phyloP scores from a whole-genome alignment of 202 grass and related monocot species.

The Musa balbisiana region DNA sequence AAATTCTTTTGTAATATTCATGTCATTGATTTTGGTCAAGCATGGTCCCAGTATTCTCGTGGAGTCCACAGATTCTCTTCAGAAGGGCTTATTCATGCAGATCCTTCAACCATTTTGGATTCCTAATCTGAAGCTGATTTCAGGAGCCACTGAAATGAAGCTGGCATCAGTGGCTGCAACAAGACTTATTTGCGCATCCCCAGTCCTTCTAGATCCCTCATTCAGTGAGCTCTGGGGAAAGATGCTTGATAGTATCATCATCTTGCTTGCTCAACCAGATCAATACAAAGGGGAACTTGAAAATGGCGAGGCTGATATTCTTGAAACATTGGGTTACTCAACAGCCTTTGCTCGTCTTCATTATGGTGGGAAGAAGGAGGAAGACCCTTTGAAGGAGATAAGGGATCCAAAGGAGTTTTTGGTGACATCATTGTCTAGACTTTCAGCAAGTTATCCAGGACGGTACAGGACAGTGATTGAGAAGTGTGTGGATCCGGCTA shows the following conservation, averaged over 20 bases:
- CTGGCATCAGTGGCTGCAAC: constrained; percentile 76
- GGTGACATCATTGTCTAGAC: constrained; percentile 58
- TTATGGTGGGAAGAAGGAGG: constrained; percentile 81
- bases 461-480: constrained; percentile 72
- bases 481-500: constrained; percentile 60
- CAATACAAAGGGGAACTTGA: constrained; percentile 49
- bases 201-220: constrained; percentile 52
- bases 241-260: constrained; percentile 64
- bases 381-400: constrained; percentile 87
- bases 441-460: constrained; percentile 64
- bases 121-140: constrained; percentile 75
- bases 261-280: constrained; percentile 59
- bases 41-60: constrained; percentile 65
- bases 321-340: constrained; percentile 60
- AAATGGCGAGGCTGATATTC: constrained; percentile 59
- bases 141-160: constrained; percentile 71
- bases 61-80: constrained; percentile 61
- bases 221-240: constrained; percentile 71
- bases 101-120: constrained; percentile 90
- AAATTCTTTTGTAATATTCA: constrained; percentile 71
- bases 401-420: constrained; percentile 75
- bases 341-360: constrained; percentile 86
- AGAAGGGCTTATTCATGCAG: constrained; percentile 45
- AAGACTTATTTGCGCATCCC: constrained; percentile 76
- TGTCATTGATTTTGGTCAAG: constrained; percentile 81